A percentile compares a stretch with the other conserved stretches of the same genome.
These are phyloP conservation scores for Salix arbutifolia DNA, from an alignment of 345 rosid species.

Conservation along the genomic window DNA sequence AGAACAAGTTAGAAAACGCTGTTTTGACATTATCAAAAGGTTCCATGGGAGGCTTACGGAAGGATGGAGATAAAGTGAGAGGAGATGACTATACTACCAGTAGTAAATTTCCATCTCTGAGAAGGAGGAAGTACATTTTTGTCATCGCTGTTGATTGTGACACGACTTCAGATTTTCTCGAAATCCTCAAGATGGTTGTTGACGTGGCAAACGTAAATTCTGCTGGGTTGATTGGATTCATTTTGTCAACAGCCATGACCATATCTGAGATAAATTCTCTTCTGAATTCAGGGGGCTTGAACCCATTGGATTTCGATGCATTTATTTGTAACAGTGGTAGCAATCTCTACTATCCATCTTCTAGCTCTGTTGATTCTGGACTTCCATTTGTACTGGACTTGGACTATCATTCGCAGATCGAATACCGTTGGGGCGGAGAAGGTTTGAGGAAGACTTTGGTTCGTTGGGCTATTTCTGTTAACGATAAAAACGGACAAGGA, in stretches of 20 bases:
- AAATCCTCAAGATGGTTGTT: constrained; percentile 12
- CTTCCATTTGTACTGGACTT: constrained; percentile 15
- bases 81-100: not conserved
- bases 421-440: constrained; percentile 25
- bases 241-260: constrained; percentile 21
- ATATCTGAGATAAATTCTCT: constrained; percentile 19
- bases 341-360: constrained; percentile 22
- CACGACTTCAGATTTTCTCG: constrained; percentile 11
- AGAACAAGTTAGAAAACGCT: constrained; percentile 14
- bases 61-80: constrained; percentile 9
- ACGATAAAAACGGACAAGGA: constrained; percentile 12
- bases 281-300: constrained; percentile 15
- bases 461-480: constrained; percentile 25
- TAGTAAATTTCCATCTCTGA: constrained; percentile 7
- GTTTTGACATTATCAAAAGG: constrained; percentile 28
- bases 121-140: constrained; percentile 15
- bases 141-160: constrained; percentile 22
- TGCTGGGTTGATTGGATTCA: constrained; percentile 10
- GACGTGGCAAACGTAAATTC: constrained; percentile 12
- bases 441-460: constrained; percentile 25
- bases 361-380: not conserved
- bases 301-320: constrained; percentile 19
- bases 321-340: constrained; percentile 27
- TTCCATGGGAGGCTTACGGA: constrained; percentile 16
- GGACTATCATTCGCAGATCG: constrained; percentile 20